phyloP scores from a whole-genome alignment of 148 eudicot species.

The Cornus suecica region DNA sequence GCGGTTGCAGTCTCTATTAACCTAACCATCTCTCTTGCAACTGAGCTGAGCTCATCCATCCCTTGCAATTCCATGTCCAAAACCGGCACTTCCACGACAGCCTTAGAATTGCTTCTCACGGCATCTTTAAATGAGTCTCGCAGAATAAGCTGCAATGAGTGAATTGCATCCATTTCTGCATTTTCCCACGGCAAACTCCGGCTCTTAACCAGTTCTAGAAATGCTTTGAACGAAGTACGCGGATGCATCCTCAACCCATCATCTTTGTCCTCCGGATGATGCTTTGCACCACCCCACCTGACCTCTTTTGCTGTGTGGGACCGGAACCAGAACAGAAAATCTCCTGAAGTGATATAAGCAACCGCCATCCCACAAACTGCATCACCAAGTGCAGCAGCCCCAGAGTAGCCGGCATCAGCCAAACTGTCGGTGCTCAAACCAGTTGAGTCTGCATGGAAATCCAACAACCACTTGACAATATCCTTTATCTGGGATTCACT shows the following conservation, averaged over 20 bases:
- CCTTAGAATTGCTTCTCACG: slow-evolving; percentile 46
- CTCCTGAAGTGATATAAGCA: slow-evolving; percentile 72
- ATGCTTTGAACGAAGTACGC: slow-evolving; percentile 85
- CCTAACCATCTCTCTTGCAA: slow-evolving; percentile 91
- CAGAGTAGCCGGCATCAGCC: slow-evolving; percentile 86
- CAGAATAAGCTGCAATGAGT: slow-evolving; percentile 88
- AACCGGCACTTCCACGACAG: slow-evolving; percentile 38
- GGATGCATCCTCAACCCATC: slow-evolving; percentile 89
- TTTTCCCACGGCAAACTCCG: slow-evolving; percentile 88
- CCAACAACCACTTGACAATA: slow-evolving; percentile 73
- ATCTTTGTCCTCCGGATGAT: slow-evolving; percentile 89
- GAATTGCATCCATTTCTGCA: slow-evolving; percentile 96
- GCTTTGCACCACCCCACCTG: slow-evolving; percentile 97
- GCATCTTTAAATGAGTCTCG: slow-evolving; percentile 64
- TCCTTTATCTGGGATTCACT: slow-evolving; percentile 82
- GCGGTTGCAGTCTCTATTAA: slow-evolving; percentile 94
- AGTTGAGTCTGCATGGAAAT: slow-evolving; percentile 69
- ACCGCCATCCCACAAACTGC: slow-evolving; percentile 98
- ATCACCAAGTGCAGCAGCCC: slow-evolving; percentile 71
- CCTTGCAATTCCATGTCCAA: slow-evolving; percentile 58
- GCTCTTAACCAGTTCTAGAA: slow-evolving; percentile 84
- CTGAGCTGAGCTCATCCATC: slow-evolving; percentile 65
- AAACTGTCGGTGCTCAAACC: slow-evolving; percentile 94
- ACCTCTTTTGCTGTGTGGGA: slow-evolving; percentile 86
- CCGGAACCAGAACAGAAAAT: slow-evolving; percentile 90